Evolutionary conservation across 2,329 filamentous ascomycete species (phyloP).

Genomic region (Westerdykella ornata): DNA sequence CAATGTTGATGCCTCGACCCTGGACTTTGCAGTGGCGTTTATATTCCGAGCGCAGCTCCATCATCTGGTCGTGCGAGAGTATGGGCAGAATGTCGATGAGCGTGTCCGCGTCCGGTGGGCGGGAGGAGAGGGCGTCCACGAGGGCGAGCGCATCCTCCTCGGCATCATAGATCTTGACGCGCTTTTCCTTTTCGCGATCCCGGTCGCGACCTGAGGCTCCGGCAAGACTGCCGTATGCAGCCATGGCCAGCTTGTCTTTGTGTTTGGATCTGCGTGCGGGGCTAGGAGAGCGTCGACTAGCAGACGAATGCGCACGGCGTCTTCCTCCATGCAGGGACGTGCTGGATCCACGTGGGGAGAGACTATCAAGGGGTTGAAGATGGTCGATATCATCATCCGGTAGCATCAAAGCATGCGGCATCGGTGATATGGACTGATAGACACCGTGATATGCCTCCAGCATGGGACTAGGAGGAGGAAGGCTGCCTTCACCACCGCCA

Average conservation of each 20-base stretch:
- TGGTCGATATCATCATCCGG: constrained; percentile 47
- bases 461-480: constrained; percentile 71
- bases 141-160: constrained; percentile 70
- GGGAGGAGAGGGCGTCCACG: constrained; percentile 64
- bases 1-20: constrained; percentile 73
- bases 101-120: constrained; percentile 57
- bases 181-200: constrained; percentile 41
- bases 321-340: constrained; percentile 20
- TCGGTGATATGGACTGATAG: constrained; percentile 89
- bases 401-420: constrained; percentile 72
- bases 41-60: constrained; percentile 81
- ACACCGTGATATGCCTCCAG: constrained; percentile 90
- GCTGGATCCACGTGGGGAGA: constrained; percentile 27
- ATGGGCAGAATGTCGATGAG: constrained; percentile 79
- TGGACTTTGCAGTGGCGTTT: constrained; percentile 82
- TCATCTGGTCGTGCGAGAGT: constrained; percentile 78
- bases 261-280: constrained; percentile 18
- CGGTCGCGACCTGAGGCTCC: constrained; percentile 19
- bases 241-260: constrained; percentile 31
- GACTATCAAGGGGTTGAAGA: constrained; percentile 29
- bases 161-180: constrained; percentile 74
- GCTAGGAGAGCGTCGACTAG: constrained; percentile 28
- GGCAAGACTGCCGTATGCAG: constrained; percentile 24
- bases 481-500: constrained; percentile 20
- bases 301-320: constrained; percentile 24